Evolutionary conservation across 2,329 filamentous ascomycete species (phyloP), one percentile per base, ranked within the genome.

Genomic region (Cadophora malorum): DNA sequence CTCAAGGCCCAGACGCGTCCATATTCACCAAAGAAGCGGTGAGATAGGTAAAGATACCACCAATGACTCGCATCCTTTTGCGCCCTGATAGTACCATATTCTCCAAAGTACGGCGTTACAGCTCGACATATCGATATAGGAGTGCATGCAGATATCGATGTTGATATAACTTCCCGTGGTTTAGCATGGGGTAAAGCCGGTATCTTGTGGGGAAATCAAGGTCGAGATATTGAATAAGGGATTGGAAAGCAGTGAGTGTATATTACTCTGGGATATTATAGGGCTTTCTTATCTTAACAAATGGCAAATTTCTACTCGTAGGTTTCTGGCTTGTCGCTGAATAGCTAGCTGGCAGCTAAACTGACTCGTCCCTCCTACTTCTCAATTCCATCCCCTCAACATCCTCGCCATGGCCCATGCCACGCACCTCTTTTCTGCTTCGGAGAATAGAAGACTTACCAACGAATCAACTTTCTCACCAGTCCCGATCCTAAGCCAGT

Each of bases 201-300:
- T 14, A 28, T 19, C 10, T 16, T 16, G 23, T 53, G 2, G 23
- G 21, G 5, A 28, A 53, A 28, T 28, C 50, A 31, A 53, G 50
- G 14, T 53, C 28, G 23, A 19, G 23, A 8, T 1, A 4, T 16
- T 53, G 50, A 53, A 23, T 53, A 53, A 28, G 50, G 14, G 50
- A 53, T 53, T 53, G 23, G 12, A 53, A 53, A 53, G 50, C 50
- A 25, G 23, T 53, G 50, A 23, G 25, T 31, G 23, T 53, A 53
- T 28, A 16, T 16, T 6, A 7, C 23, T 53, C 28, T 53, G 50
- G 28, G 23, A 6, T 16, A 3, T 53, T 14, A 28, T 28, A 28
- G 3, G 28, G 28, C 5, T 5, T 5, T 28, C 5, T 5, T 28
- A 28, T 28, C 28, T 28, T 28, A 3, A 5, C 28, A 28, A 28